Evolutionary conservation across 2,329 filamentous ascomycete species (phyloP).

Genomic region (Orbilia oligospora): DNA sequence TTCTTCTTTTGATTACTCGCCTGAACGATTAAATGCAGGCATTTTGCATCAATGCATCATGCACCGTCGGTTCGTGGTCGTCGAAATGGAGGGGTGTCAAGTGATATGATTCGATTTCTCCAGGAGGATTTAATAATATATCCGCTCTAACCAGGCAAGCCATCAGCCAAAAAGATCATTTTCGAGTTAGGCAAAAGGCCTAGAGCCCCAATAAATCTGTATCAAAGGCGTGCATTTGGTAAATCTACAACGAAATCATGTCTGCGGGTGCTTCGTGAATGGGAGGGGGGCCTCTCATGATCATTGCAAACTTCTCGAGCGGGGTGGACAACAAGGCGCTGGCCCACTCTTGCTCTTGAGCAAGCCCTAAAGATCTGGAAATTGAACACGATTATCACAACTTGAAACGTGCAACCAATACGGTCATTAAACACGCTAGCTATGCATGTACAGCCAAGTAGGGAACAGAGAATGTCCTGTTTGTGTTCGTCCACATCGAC

Average conservation of each 20-base stretch:
- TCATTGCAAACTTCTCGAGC: background rate
- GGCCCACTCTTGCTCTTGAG: background rate
- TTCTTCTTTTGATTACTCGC: conserved; percentile 17
- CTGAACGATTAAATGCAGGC: conserved; percentile 35
- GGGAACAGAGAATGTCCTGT: background rate
- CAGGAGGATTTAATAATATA: conserved; percentile 35
- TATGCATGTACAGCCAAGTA: conserved; percentile 35
- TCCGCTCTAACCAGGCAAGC: conserved; percentile 40
- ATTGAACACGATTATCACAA: conserved; percentile 30
- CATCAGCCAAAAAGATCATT: conserved; percentile 35
- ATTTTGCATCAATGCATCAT: conserved; percentile 49
- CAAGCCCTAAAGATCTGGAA: conserved; percentile 10
- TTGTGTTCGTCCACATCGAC: conserved; percentile 12
- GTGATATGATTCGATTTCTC: conserved; percentile 47
- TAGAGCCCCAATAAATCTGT: conserved; percentile 31
- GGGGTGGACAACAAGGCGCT: background rate
- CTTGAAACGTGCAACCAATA: conserved; percentile 26
- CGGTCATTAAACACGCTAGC: conserved; percentile 43
- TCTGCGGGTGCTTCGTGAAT: background rate
- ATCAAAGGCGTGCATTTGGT: background rate
- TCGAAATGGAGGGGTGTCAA: conserved; percentile 41
- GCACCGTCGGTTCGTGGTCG: conserved; percentile 35
- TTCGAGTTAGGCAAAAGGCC: conserved; percentile 30
- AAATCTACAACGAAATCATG: background rate
- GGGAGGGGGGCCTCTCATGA: background rate